Evolutionary conservation across 768 basidiomycete genomes (phyloP), one percentile per base, ranked within the genome.

Genomic region (Sarcodon sp.): DNA sequence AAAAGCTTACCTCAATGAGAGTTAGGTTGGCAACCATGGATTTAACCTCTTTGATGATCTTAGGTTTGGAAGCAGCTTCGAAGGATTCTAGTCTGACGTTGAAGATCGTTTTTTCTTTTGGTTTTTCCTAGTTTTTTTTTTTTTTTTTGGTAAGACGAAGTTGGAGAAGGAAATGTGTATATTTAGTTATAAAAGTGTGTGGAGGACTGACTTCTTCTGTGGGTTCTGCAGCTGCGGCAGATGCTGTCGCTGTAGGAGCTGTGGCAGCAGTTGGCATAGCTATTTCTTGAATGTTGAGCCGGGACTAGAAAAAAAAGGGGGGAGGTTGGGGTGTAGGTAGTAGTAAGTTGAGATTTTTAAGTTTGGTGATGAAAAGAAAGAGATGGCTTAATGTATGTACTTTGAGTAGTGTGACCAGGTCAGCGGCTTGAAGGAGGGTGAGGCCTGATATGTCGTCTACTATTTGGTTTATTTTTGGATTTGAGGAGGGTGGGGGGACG

Each of bases 31-130:
- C 91, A 51, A 94, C 83, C 53, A 98, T 62, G 6, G 87, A 87
- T 75, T 99, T 99, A 57, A 99, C 89, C 67, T 98, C 96, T 57
- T 87, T 80, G 61, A 99, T 99, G 59, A 97, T 80, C 71, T 99
- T 99, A 31, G 96, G 87, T 66, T 99, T 99, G 46, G 87, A 73
- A 9, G 77, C 72, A 2, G 91, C 79, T 52, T 96, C 93, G 59
- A 98, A 96, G 43, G 90, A 90, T 61, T 94, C 90, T 37, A 99
- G 76, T 66, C 80, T 91, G 60, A 97, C 86, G 57, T 83, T 93
- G 70, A 99, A 99, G 33, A 93, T 75, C 13, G 92, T 96, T 80
- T 98, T 98, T 71, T 97, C 96, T 69, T 96, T 97, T 44, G 92
- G 92, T 61, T 93, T 96, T 65, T 91, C 90, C 83, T 90, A 53